Evolutionary conservation across 129 eudicot species (phyloP), one percentile per base, ranked within the genome.

Genomic region (Escallonia rubra): DNA sequence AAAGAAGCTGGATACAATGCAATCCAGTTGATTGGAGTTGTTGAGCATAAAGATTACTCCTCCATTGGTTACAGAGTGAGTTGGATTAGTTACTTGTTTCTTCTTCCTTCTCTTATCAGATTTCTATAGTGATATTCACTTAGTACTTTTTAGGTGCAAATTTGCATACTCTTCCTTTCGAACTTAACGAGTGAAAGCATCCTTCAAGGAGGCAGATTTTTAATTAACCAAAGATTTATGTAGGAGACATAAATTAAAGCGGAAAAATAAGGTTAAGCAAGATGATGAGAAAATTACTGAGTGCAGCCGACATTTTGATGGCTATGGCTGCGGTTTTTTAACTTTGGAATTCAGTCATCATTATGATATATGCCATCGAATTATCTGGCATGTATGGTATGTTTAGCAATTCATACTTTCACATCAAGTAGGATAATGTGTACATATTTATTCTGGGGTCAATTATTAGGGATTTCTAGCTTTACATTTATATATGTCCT

Each of bases 11-110:
- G 99, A 64, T 93, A 93, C 80, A 93, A 93, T 72, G 93, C 95
- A 41, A 80, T 93, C 65, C 99, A 93, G 65, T 78, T 93, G 64
- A 80, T 93, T 77, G 99, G 96, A 75, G 81, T 93, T 77, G 82
- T 81, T 72, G 99, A 93, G 88, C 99, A 93, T 82, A 89, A 89
- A 71, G 96, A 93, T 69, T 93, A 93, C 80, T 93, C 74, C 78
- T 80, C 99, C 11, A 95, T 83, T 75, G 99, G 99, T 56, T 93
- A 93, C 71, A 86, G 95, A 69, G 99, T 89, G 78, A 86, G 96
- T 88, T 70, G 13, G 65, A 65, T 76, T 13, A 23, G 34, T 23
- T 63, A 14, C 64, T 59, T 14, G 9, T 43, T 57, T 11, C 4
- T 63, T 51, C 43, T n/a, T 68, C 7, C 10, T 44, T 7, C 39